Evolutionary conservation across 2,329 filamentous ascomycete species (phyloP).

Genomic region (Dichotomopilus funicola): DNA sequence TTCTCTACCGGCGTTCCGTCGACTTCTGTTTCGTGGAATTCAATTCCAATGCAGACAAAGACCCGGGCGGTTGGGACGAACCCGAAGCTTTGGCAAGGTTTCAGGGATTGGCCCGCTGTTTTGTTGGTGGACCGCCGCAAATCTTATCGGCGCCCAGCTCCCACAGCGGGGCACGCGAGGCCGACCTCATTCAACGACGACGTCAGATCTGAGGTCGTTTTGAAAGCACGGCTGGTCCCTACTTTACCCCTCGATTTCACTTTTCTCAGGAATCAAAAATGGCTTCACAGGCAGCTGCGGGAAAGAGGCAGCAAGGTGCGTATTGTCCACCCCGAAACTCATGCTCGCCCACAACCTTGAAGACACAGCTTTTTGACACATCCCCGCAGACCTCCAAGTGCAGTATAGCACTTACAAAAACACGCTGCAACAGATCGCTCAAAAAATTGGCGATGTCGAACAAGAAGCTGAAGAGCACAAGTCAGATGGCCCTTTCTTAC

Average conservation of each 20-base stretch:
- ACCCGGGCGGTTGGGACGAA: background rate
- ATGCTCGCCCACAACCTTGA: background rate
- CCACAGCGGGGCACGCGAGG: background rate
- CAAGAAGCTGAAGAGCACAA: slow-evolving; percentile 98
- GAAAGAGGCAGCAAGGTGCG: slow-evolving; percentile 71
- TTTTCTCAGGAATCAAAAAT: slow-evolving; percentile 28
- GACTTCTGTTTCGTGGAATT: too few relatives aligned
- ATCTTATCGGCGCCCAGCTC: background rate
- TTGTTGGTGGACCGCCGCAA: background rate
- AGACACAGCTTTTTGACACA: slow-evolving; percentile 5
- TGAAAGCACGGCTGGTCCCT: too few relatives aligned
- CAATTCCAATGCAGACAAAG: background rate
- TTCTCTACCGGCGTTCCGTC: too few relatives aligned
- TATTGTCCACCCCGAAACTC: slow-evolving; percentile 14
- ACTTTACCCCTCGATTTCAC: too few relatives aligned
- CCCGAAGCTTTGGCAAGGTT: background rate
- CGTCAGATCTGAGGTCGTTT: background rate
- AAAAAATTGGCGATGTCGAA: slow-evolving; percentile 96
- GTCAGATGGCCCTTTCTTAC: slow-evolving; percentile 45
- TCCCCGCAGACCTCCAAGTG: slow-evolving; percentile 61
- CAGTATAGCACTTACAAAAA: slow-evolving; percentile 75
- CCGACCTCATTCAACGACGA: slow-evolving; percentile 2
- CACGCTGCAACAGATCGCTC: slow-evolving; percentile 81
- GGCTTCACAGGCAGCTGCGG: slow-evolving; percentile 46
- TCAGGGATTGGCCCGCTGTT: background rate